Base-by-base conservation (phyloP, 176 grass and related monocot species). In the Cymbopogon citratus region DNA sequence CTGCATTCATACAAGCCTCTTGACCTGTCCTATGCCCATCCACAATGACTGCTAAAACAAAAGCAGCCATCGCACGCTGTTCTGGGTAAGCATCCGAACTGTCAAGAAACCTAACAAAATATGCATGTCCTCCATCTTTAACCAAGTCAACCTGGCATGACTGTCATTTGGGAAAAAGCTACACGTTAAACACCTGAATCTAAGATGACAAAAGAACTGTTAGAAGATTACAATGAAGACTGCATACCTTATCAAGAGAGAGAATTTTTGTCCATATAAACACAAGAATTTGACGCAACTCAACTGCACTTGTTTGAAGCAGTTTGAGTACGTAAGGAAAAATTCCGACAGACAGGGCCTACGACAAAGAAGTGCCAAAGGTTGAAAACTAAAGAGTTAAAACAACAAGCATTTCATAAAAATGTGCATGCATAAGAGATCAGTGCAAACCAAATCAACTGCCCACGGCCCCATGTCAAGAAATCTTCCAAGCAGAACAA, bases 231-330 rank as follows among this genome's bases (percentile, higher is more conserved):
- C 34, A 28, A 76, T n/a, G 8, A 69, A 63, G 62, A 65, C 49
- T 12, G 34, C 28, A 18, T 83, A 90, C 96, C 92, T 99, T 99
- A 79, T 99, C 96, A 70, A 99, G 92, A 54, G 96, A 92, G 71
- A 99, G 92, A 84, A 99, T 99, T 86, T 99, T 99, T 73, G 96
- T 99, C 96, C 96, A 99, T 85, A 99, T 95, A 75, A 99, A 99
- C 56, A 99, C 92, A 80, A 99, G 92, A 85, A 99, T 99, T 89
- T 99, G 96, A 16, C 91, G 92, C 69, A 99, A 68, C 69, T 99
- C 96, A 62, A 87, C 77, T 6, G 92, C 96, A 78, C 91, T 93
- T 84, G 96, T 99, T 93, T 99, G 96, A 54, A 99, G 80, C 69
- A 99, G 87, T 87, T 95, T 99, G 27, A 99, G 93, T 34, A 95